These are phyloP conservation scores for Lignosus rhinocerotis DNA, from an alignment of 1,284 basidiomycete species.

Conservation along the genomic window DNA sequence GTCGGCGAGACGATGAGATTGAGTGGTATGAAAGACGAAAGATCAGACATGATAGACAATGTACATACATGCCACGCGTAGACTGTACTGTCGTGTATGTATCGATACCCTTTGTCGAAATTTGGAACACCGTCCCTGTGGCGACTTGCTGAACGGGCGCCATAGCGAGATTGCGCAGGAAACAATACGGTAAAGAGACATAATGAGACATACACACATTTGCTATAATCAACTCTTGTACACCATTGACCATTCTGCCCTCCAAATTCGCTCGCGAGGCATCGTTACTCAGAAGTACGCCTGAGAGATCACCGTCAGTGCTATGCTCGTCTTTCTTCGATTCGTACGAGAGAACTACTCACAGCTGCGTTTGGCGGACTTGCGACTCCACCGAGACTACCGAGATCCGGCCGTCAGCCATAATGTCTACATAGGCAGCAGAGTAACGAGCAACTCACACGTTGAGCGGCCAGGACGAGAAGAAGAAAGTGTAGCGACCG, in stretches of 20 bases:
- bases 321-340: neutral
- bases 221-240: neutral
- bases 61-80: too few relatives aligned
- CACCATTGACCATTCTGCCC: neutral
- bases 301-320: slow-evolving; percentile 4
- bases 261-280: neutral
- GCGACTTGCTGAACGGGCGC: too few relatives aligned
- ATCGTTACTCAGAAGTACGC: slow-evolving; percentile 12
- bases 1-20: slow-evolving; percentile 32
- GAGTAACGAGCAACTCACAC: slow-evolving; percentile 44
- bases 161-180: too few relatives aligned
- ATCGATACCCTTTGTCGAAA: too few relatives aligned
- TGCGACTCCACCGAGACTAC: slow-evolving; percentile 63
- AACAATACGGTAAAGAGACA: too few relatives aligned
- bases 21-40: too few relatives aligned
- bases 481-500: slow-evolving; percentile 69
- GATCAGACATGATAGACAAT: too few relatives aligned
- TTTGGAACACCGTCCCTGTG: too few relatives aligned
- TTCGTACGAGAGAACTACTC: slow-evolving; percentile 28
- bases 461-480: slow-evolving; percentile 72
- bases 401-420: neutral
- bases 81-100: too few relatives aligned
- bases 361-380: slow-evolving; percentile 73
- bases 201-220: neutral
- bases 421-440: neutral